Conservation (phyloP, 495 filamentous ascomycete genomes). For the Cercophora samala region DNA sequence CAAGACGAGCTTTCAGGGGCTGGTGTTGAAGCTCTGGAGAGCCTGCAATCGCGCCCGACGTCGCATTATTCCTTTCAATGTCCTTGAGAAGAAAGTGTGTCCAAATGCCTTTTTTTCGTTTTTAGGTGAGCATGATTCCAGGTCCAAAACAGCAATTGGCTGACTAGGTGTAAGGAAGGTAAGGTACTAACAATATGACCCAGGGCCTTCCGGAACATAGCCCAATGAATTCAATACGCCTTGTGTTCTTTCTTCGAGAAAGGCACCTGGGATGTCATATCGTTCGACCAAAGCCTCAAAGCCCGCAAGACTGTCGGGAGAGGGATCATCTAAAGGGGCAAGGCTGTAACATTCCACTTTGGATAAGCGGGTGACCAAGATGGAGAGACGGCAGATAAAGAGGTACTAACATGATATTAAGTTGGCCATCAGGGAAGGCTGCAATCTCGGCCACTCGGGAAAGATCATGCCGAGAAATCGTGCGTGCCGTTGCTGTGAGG, state of each 20-base stretch:
- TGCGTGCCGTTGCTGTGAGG: background rate
- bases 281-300: background rate
- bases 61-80: background rate
- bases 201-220: background rate
- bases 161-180: no score
- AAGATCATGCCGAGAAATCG: background rate
- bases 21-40: background rate
- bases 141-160: no score
- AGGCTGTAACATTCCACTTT: background rate
- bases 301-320: background rate
- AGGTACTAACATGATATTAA: background rate
- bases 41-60: no score
- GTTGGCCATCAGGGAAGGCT: background rate
- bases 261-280: constrained; percentile 1
- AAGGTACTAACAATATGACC: background rate
- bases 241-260: background rate
- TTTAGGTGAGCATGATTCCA: background rate
- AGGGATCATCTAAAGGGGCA: background rate
- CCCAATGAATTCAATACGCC: background rate
- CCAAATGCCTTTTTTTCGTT: background rate
- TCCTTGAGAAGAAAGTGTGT: constrained; percentile 4
- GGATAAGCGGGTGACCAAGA: background rate
- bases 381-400: background rate
- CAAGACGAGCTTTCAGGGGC: background rate
- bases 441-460: background rate